phyloP scores from a whole-genome alignment of 2,329 filamentous ascomycete species.

The Hortaea werneckii region DNA sequence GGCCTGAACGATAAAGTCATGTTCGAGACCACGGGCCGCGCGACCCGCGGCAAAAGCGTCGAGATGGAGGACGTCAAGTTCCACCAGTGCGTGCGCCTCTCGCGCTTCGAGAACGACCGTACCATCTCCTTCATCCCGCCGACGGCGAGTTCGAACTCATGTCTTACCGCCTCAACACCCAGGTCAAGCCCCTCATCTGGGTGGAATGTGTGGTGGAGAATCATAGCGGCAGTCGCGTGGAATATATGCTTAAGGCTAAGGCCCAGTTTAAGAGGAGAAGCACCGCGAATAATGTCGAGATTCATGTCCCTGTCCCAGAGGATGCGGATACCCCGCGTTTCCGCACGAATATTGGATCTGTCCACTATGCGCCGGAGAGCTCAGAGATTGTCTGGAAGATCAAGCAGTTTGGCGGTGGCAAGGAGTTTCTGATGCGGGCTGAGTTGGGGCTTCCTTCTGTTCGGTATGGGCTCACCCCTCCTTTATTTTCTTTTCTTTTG shows the following conservation, averaged over 20 bases:
- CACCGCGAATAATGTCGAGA: constrained; percentile 98
- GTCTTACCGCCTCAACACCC: constrained; percentile 97
- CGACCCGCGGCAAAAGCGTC: constrained; percentile 89
- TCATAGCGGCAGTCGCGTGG: constrained; percentile 87
- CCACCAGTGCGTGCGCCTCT: constrained; percentile 92
- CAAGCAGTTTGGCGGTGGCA: constrained; percentile 97
- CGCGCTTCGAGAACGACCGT: constrained; percentile 93
- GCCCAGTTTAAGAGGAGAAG: constrained; percentile 96
- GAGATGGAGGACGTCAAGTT: constrained; percentile 99
- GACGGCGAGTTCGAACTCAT: constrained; percentile 99
- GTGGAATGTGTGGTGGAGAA: constrained; percentile 96
- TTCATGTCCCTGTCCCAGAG: constrained; percentile 91
- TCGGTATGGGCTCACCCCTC: constrained; percentile 34
- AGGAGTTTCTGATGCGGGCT: constrained; percentile 97
- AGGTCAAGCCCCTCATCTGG: constrained; percentile 98
- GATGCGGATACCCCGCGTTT: constrained; percentile 94
- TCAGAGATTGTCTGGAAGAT: constrained; percentile 99
- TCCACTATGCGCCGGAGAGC: constrained; percentile 95
- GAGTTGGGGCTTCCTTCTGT: constrained; percentile 91
- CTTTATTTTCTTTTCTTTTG: background rate
- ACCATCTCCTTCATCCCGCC: constrained; percentile 97
- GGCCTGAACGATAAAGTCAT: constrained; percentile 98
- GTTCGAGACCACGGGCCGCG: constrained; percentile 95
- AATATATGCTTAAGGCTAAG: constrained; percentile 97
- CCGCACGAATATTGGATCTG: constrained; percentile 91